Evolutionary conservation across 108 stramenopile genomes (phyloP).

Genomic region (Hondaea fermentalgiana): DNA sequence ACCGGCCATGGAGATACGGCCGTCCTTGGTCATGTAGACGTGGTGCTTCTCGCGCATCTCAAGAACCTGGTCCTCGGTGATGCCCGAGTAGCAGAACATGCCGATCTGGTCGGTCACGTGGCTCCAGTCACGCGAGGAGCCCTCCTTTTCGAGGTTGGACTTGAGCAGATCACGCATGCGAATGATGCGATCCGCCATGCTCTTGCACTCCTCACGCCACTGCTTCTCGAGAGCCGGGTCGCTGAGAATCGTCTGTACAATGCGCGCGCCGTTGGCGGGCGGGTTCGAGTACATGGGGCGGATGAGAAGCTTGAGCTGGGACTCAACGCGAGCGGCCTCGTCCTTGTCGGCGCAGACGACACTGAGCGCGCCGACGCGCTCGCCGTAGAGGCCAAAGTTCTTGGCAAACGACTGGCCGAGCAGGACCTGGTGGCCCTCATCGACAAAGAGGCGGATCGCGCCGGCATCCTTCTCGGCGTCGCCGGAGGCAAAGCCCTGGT

Average conservation of each 20-base stretch:
- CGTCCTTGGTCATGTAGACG: conserved; percentile 88
- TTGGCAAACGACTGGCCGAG: conserved; percentile 94
- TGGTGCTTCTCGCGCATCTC: conserved; percentile 67
- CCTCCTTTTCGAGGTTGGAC: conserved; percentile 61
- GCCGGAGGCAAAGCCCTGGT: conserved; percentile 96
- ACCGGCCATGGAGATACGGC: conserved; percentile 94
- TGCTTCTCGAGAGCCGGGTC: conserved; percentile 62
- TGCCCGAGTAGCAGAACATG: conserved; percentile 97
- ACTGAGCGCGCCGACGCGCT: conserved; percentile 82
- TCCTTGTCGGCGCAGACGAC: conserved; percentile 68
- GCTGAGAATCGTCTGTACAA: conserved; percentile 79
- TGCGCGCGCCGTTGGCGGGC: conserved; percentile 81
- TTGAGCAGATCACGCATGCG: conserved; percentile 71
- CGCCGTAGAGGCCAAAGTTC: conserved; percentile 98
- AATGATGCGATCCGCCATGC: conserved; percentile 85
- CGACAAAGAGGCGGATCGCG: conserved; percentile 76
- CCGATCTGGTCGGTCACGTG: conserved; percentile 95
- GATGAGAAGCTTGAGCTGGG: conserved; percentile 80
- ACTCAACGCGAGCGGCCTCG: conserved; percentile 69
- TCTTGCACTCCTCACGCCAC: conserved; percentile 75
- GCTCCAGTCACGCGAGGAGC: conserved; percentile 76
- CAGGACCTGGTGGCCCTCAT: conserved; percentile 70
- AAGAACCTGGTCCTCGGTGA: conserved; percentile 80
- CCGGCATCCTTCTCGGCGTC: conserved; percentile 83
- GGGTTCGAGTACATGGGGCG: conserved; percentile 95